Base-by-base conservation (phyloP, 2,329 filamentous ascomycete species). In the Thielaviopsis euricoi region DNA sequence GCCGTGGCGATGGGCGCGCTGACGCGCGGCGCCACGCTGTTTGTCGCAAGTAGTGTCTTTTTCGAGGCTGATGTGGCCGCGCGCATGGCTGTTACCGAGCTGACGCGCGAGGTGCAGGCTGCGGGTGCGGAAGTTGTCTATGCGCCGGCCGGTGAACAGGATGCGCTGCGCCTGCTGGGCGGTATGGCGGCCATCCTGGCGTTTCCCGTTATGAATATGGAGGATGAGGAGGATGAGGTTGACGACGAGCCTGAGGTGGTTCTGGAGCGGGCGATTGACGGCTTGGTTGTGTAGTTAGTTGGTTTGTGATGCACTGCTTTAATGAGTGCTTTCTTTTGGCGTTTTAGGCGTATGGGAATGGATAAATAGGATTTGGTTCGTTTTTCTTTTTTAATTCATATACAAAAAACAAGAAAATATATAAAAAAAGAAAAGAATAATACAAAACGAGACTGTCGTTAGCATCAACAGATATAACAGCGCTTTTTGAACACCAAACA, bases 161-260 rank as follows among this genome's bases (percentile, higher is more conserved):
- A 97, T 69, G 91, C 96, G 73, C 71, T 98, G 15, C 87, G 90
- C 63, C 86, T 83, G 13, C 69, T 97, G 61, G 90, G 93, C 1
- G 87, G 89, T 19, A 85, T 98, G 61, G 93, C 91, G 17, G 89
- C 89, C 1, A 85, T 96, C 26, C 73, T 96, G 62, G 96, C 91
- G 13, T 98, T 90, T 68, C 90, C 93, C 0, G 77, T 97, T 43
- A 73, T 80, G 19, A 89, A 94, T 63, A 74, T 94, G 51, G 87
- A 95, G 62, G 84, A 90, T 37, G 82, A 85, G 1, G 82, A 74
- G 2, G 73, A 73, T 7, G 73, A 74, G 5, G 73, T 72, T 2
- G 71, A 66, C 12, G 65, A 61, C 4, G 66, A 61, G 25, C 29
- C 48, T 9, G 54, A 56, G 43, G 55, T 40, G 26, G 58, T 58